Base-by-base conservation (phyloP, 208 protist genomes). In the Leishmania mexicana region DNA sequence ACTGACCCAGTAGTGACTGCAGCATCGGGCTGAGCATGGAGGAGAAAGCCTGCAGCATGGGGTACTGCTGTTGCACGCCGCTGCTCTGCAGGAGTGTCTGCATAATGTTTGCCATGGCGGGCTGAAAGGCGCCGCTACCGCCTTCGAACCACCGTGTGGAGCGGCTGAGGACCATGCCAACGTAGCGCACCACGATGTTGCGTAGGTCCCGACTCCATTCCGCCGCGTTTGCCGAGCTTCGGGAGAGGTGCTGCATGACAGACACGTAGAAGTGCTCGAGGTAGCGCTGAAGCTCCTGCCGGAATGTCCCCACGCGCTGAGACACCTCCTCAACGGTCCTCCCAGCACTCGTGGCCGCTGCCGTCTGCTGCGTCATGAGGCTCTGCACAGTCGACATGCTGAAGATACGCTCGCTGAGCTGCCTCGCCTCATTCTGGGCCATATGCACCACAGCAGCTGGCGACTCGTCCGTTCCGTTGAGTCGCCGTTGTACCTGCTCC, bases 61-160 rank as follows among this genome's bases (percentile, higher is more conserved):
- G 76, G 60, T 47, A 81, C 60, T 42, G 76, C 64, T 80, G 76
- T 42, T 40, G 45, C 40, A 24, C 24, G 13, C 49, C 24, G n/a
- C 35, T 65, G 49, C 78, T 76, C 71, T 81, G 76, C 45, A 78
- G 70, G 28, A 85, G 7, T 1, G 70, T 57, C 42, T 24, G 58
- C 19, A 78, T 21, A 31, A 75, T 65, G 45, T 42, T 70, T 1
- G 81, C 76, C 54, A 85, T 45, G 42, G 58, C 71, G 28, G 76
- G 51, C n/a, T 79, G 58, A 24, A 85, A 64, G 24, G 76, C 60
- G 24, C 24, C 24, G 76, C 76, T 68, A 49, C 76, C 81, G 5
- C 77, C 53, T 15, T 85, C 71, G 24, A 88, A 92, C 89, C 89
- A 92, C 45, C 64, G 38, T n/a, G 81, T n/a, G 17, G 89, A 53